These are phyloP conservation scores for Globisporangium nodosum DNA, from an alignment of 352 stramenopile genomes.

Conservation along the genomic window DNA sequence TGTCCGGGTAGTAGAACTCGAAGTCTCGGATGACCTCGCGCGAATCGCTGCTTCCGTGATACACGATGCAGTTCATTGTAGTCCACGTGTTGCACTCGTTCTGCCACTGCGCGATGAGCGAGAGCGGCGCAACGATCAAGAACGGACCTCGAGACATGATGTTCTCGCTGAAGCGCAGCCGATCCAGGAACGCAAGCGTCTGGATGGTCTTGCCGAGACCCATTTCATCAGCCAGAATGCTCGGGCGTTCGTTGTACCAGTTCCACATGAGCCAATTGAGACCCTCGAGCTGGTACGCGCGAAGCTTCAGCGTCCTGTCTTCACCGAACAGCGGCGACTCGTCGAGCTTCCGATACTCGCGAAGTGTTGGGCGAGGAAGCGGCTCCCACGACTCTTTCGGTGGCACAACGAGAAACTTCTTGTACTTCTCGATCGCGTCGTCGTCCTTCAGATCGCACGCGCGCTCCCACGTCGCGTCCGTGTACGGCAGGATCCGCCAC, in stretches of 20 bases:
- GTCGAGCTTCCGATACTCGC: constrained; percentile 85
- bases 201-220: constrained; percentile 93
- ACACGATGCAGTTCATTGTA: constrained; percentile 98
- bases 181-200: constrained; percentile 92
- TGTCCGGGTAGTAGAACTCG: constrained; percentile 92
- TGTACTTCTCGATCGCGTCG: constrained; percentile 71
- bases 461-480: constrained; percentile 84
- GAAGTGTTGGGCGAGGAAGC: constrained; percentile 59
- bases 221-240: constrained; percentile 89
- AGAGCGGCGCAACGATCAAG: constrained; percentile 97
- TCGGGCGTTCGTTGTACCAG: constrained; percentile 86
- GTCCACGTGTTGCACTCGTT: constrained; percentile 99
- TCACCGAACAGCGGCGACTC: constrained; percentile 67
- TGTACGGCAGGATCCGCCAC: constrained; percentile 83
- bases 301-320: constrained; percentile 66
- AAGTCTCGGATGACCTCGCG: constrained; percentile 93
- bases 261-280: constrained; percentile 90
- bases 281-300: constrained; percentile 83
- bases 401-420: constrained; percentile 44
- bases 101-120: constrained; percentile 99
- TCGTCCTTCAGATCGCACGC: constrained; percentile 86
- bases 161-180: constrained; percentile 87
- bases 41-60: constrained; percentile 94
- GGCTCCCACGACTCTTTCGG: constrained; percentile 54
- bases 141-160: constrained; percentile 93